A percentile compares a stretch with the other conserved stretches of the same genome.
Evolutionary conservation across 2,329 filamentous ascomycete genomes (phyloP).

Genomic region (Aspergillus sergii): DNA sequence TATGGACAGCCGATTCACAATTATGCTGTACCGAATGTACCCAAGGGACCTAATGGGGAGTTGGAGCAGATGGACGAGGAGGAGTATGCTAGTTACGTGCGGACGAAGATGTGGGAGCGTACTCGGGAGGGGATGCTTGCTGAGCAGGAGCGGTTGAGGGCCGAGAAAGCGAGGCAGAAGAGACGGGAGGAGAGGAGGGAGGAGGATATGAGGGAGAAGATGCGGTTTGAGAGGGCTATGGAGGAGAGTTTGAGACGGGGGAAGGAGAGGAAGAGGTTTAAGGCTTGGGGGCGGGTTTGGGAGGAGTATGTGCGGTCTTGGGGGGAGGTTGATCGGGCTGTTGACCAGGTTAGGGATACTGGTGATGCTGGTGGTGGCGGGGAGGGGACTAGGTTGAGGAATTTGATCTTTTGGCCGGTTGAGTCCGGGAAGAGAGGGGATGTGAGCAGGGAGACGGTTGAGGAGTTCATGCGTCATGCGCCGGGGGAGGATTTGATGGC

Average conservation of each 20-base stretch:
- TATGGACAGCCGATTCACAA: slow-evolving; percentile 93
- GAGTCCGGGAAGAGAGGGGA: slow-evolving; percentile 60
- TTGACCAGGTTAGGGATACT: slow-evolving; percentile 14
- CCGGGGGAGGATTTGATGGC: slow-evolving; percentile 44
- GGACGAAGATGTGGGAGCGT: slow-evolving; percentile 92
- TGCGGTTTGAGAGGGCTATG: slow-evolving; percentile 62
- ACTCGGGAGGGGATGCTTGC: slow-evolving; percentile 82
- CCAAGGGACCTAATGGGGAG: slow-evolving; percentile 54
- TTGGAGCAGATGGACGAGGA: slow-evolving; percentile 90
- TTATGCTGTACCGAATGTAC: slow-evolving; percentile 60
- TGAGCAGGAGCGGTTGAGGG: slow-evolving; percentile 67
- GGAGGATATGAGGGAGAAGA: slow-evolving; percentile 28
- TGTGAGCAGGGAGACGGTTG: slow-evolving; percentile 62
- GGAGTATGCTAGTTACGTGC: slow-evolving; percentile 84
- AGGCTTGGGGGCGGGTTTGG: slow-evolving; percentile 62
- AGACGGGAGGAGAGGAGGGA: slow-evolving; percentile 40
- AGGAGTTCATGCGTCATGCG: slow-evolving; percentile 69
- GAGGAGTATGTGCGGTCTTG: slow-evolving; percentile 66
- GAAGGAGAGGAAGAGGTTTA: slow-evolving; percentile 57
- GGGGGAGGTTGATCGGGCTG: slow-evolving; percentile 51
- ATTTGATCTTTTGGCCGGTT: slow-evolving; percentile 72
- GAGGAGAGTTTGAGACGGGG: slow-evolving; percentile 70
- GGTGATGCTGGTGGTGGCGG: neutral
- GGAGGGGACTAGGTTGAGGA: slow-evolving; percentile 31
- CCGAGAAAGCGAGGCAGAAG: slow-evolving; percentile 53